These are phyloP conservation scores for Metschnikowia gruessii DNA, from an alignment of 805 yeast genomes.

Conservation along the genomic window DNA sequence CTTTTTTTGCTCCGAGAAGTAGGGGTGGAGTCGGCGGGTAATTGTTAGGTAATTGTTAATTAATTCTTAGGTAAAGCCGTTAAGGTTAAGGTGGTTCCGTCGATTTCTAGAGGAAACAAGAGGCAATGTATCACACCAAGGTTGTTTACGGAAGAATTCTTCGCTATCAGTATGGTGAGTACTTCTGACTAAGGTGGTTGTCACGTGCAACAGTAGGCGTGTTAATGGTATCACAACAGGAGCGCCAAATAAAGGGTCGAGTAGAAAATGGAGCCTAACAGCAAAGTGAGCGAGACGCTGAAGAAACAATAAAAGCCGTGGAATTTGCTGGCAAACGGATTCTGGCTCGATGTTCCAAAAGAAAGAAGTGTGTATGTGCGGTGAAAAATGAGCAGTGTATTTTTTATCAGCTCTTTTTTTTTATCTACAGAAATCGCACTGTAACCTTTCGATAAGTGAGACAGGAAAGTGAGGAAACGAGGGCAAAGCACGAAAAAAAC, in stretches of 20 bases:
- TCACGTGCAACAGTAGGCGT: neutral
- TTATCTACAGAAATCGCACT: constrained; percentile 14
- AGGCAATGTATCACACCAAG: no score
- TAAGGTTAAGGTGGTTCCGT: no score
- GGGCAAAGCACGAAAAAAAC: neutral
- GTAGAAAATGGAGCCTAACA: neutral
- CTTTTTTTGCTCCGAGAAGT: no score
- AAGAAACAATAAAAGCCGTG: neutral
- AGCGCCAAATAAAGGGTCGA: neutral
- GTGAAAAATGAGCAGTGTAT: constrained; percentile 7
- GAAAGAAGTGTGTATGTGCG: constrained; percentile 1
- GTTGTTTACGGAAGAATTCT: neutral
- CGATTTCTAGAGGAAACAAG: no score
- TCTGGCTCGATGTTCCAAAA: neutral
- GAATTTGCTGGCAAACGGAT: neutral
- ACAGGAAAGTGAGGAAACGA: neutral
- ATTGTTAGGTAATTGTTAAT: no score
- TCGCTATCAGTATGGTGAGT: neutral
- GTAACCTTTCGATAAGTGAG: constrained; percentile 11
- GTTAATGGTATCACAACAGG: no score
- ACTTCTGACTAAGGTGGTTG: neutral
- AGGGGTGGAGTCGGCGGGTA: no score
- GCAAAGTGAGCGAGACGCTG: neutral
- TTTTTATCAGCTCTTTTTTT: constrained; percentile 7
- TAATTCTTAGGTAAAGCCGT: no score